Evolutionary conservation across 495 filamentous ascomycete genomes (phyloP), one percentile per base, ranked within the genome.

Genomic region (Penicillium antarcticum): DNA sequence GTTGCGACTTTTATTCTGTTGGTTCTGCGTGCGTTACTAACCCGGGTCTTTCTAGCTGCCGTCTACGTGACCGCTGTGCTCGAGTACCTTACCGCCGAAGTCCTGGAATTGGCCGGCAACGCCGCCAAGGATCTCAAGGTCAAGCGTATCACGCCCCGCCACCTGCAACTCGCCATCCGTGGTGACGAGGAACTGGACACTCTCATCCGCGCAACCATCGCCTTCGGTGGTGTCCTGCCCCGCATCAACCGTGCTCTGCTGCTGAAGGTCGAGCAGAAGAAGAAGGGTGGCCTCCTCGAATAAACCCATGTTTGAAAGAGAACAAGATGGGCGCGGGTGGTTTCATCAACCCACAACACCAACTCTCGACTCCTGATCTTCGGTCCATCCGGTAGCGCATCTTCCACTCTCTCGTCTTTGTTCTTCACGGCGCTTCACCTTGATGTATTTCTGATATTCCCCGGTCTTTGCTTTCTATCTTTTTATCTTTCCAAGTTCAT

Each of bases 261-360:
- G 55, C 81, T 97, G 65, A 98, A 98, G 87, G 95, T 97, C 45
- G 95, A 97, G 75, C 91, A 97, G 75, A 97, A 97, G 88, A 98
- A 98, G 90, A 95, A 92, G 80, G 82, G 47, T 19, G 47, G 72
- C 70, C 89, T 89, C 82, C 76, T 78, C 23, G 75, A 75, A 38
- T 76, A 72, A 64, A 60, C 24, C 38, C 35, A 42, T 38, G 12
- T 42, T 26, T 44, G 46, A 54, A 43, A 42, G 24, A 43, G 6
- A 33, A 46, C 24, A 42, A 46, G 34, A 45, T 46, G 53, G 49
- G 24, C 9, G 38, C 38, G 31, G 35, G 45, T 26, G 39, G 42
- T 48, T 16, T 36, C 33, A 24, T 36, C 12, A 38, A 5, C 13
- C n/a, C 13, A 42, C 19, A 19, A 18, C 36, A 42, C 34, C 26